Evolutionary conservation across 352 stramenopile genomes (phyloP).

Genomic region (Globisporangium spiculum): DNA sequence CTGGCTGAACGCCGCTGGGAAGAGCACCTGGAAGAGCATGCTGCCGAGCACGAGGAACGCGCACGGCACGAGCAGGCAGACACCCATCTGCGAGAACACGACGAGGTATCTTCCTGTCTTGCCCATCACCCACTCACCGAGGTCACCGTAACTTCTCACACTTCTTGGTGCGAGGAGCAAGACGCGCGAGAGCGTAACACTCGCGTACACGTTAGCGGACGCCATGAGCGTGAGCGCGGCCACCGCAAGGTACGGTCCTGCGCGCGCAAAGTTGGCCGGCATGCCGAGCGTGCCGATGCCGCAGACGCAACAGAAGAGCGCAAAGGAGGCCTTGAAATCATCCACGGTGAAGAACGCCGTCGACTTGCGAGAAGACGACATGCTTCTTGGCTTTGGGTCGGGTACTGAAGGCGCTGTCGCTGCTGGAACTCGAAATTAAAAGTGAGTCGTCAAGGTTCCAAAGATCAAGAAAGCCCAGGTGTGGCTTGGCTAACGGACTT

Average conservation of each 20-base stretch:
- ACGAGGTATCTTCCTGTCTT: slow-evolving; percentile 37
- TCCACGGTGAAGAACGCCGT: slow-evolving; percentile 14
- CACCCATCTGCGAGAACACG: slow-evolving; percentile 36
- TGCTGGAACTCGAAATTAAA: slow-evolving; percentile 7
- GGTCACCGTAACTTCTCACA: slow-evolving; percentile 45
- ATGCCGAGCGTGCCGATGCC: slow-evolving; percentile 61
- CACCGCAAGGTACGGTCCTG: slow-evolving; percentile 35
- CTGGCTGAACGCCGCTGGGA: slow-evolving; percentile 44
- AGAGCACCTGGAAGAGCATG: slow-evolving; percentile 43
- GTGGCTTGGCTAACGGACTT: slow-evolving; percentile 1
- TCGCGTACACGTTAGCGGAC: slow-evolving; percentile 44
- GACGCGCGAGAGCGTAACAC: slow-evolving; percentile 40
- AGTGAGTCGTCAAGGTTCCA: neutral
- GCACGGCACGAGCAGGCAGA: slow-evolving; percentile 44
- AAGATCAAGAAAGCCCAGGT: neutral
- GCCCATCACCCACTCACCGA: slow-evolving; percentile 46
- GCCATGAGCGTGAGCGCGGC: slow-evolving; percentile 51
- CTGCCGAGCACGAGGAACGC: slow-evolving; percentile 53
- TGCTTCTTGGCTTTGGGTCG: neutral
- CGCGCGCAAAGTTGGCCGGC: slow-evolving; percentile 49
- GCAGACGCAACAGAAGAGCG: slow-evolving; percentile 51
- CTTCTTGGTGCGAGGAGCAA: slow-evolving; percentile 34
- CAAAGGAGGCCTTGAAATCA: slow-evolving; percentile 33
- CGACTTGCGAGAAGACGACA: slow-evolving; percentile 2
- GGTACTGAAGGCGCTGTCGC: neutral